These are phyloP conservation scores for Gossypium ekmanianum DNA, from an alignment of 345 rosid genomes.

Conservation along the genomic window DNA sequence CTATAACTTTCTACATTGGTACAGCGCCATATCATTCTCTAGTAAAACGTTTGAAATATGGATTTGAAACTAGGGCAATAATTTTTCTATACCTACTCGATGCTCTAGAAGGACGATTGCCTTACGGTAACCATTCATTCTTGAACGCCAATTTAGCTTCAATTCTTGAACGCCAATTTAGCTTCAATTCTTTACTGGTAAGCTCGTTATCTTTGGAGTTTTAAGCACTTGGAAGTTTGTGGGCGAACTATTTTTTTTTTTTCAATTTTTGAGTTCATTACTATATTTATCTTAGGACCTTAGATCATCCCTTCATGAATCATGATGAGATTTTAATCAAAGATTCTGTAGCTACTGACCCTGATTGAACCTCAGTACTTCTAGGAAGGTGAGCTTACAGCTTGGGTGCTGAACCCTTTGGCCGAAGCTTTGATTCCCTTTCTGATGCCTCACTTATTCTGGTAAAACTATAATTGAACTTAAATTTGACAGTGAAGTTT, in stretches of 20 bases:
- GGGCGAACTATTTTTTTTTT: not conserved
- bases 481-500: not conserved
- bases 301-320: not conserved
- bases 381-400: not conserved
- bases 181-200: not conserved
- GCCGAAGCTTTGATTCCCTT: not conserved
- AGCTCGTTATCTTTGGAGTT: not conserved
- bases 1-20: not conserved
- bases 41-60: not conserved
- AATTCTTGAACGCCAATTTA: not conserved
- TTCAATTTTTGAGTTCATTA: not conserved
- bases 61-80: not conserved
- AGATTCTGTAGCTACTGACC: not conserved
- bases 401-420: too few relatives aligned
- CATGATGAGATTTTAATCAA: not conserved
- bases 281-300: not conserved
- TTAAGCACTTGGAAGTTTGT: not conserved
- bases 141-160: not conserved
- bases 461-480: not conserved
- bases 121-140: not conserved
- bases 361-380: not conserved
- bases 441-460: not conserved
- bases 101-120: not conserved
- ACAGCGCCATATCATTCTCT: not conserved
- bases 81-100: not conserved